A percentile compares a stretch with the other conserved stretches of the same genome.
These are phyloP conservation scores for Dendrothele bispora DNA, from an alignment of 768 basidiomycete genomes.

Conservation along the genomic window DNA sequence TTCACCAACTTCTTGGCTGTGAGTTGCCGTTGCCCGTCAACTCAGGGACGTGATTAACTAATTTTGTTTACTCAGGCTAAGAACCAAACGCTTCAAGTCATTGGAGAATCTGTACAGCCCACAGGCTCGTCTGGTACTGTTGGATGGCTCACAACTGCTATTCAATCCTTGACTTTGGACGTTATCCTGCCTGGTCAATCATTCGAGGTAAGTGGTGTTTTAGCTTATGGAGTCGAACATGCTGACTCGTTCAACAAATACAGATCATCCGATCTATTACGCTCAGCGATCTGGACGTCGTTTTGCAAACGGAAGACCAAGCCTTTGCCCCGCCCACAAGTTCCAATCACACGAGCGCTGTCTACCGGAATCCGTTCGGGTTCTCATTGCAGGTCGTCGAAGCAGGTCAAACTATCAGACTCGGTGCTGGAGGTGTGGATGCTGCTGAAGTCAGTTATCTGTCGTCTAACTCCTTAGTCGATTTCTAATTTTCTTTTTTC, in stretches of 20 bases:
- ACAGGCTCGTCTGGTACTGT: slow-evolving; percentile 50
- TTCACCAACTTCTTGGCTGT: slow-evolving; percentile 68
- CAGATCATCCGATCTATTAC: slow-evolving; percentile 66
- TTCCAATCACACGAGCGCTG: slow-evolving; percentile 53
- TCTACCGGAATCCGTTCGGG: slow-evolving; percentile 75
- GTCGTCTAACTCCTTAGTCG: background rate
- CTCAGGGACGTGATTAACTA: too few species aligned
- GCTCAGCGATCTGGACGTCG: slow-evolving; percentile 55
- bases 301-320: slow-evolving; percentile 49
- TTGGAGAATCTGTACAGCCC: slow-evolving; percentile 62
- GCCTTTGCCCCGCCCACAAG: slow-evolving; percentile 61
- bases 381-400: slow-evolving; percentile 68
- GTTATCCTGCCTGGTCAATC: slow-evolving; percentile 65
- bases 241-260: slow-evolving; percentile 3
- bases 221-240: background rate
- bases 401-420: slow-evolving; percentile 52
- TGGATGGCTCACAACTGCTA: slow-evolving; percentile 67
- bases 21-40: too few species aligned
- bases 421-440: slow-evolving; percentile 46
- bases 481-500: background rate
- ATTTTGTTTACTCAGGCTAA: too few species aligned
- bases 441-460: slow-evolving; percentile 48
- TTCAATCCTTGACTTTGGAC: slow-evolving; percentile 60
- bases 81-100: slow-evolving; percentile 60
- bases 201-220: slow-evolving; percentile 38